Conservation (phyloP, 805 yeast genomes). For the Metschnikowia bowlesiae region DNA sequence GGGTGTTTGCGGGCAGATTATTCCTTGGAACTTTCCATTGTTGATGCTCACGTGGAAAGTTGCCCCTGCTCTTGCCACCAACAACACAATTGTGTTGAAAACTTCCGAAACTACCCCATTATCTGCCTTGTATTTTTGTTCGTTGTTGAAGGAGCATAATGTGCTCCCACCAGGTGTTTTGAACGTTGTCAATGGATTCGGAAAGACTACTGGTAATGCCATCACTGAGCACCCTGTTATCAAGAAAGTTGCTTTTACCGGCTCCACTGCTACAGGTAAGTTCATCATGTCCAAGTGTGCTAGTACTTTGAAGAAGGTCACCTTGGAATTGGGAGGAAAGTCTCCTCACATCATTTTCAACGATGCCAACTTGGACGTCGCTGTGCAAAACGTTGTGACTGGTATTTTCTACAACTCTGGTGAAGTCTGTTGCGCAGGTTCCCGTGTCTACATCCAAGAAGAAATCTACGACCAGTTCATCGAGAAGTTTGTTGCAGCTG, state of each 20-base stretch:
- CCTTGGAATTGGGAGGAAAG: constrained; percentile 95
- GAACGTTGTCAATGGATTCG: constrained; percentile 83
- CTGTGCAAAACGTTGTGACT: constrained; percentile 67
- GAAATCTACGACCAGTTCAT: constrained; percentile 74
- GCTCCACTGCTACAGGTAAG: constrained; percentile 90
- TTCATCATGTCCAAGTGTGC: constrained; percentile 79
- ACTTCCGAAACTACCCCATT: constrained; percentile 91
- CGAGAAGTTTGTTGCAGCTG: constrained; percentile 55
- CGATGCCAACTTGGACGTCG: constrained; percentile 75
- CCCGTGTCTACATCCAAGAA: constrained; percentile 86
- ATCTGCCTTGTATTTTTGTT: constrained; percentile 73
- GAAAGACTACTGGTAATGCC: constrained; percentile 79
- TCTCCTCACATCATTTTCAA: constrained; percentile 86
- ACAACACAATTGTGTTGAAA: constrained; percentile 84
- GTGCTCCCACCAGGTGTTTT: constrained; percentile 82
- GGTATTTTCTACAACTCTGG: constrained; percentile 95
- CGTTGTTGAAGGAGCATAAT: constrained; percentile 73
- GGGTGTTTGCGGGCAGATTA: constrained; percentile 94
- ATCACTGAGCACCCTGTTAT: constrained; percentile 73
- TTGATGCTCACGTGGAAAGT: constrained; percentile 94
- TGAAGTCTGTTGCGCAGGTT: constrained; percentile 94
- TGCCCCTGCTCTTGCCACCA: constrained; percentile 89
- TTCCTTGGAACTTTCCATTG: constrained; percentile 96
- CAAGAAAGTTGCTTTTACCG: constrained; percentile 91
- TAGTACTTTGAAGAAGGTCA: constrained; percentile 74